phyloP scores from a whole-genome alignment of 805 yeast species.

The Candida chauliodis region DNA sequence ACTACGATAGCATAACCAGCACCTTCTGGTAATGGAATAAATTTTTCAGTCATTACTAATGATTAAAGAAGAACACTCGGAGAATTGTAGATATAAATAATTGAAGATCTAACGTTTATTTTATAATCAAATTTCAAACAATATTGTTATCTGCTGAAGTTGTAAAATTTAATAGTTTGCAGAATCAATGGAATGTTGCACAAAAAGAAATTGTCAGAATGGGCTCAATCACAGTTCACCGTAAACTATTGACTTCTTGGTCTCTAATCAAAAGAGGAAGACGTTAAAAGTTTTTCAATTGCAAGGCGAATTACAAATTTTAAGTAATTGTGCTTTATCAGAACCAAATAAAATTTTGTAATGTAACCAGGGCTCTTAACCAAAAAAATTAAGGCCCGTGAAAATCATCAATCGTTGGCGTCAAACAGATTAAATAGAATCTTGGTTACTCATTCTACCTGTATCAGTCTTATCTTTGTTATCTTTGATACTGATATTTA shows the following conservation, averaged over 20 bases:
- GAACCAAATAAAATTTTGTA: background rate
- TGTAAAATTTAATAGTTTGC: background rate
- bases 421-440: background rate
- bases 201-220: slow-evolving; percentile 1
- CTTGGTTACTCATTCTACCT: too few relatives aligned
- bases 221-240: too few relatives aligned
- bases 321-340: slow-evolving; percentile 3
- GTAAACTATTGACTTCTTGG: too few relatives aligned
- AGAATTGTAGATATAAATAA: background rate
- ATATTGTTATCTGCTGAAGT: background rate
- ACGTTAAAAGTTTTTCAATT: background rate
- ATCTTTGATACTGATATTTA: too few relatives aligned
- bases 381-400: slow-evolving; percentile 1
- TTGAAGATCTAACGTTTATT: background rate
- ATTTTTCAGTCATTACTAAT: background rate
- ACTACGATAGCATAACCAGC: slow-evolving; percentile 87
- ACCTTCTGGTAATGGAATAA: slow-evolving; percentile 56
- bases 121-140: slow-evolving; percentile 1
- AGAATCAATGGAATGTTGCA: background rate
- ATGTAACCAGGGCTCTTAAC: background rate
- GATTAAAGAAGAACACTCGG: too few relatives aligned
- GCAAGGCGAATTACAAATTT: background rate
- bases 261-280: too few relatives aligned
- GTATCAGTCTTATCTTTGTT: too few relatives aligned
- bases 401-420: background rate